These are phyloP conservation scores for Trichomonas vaginalis DNA, from an alignment of 208 protist genomes.

Conservation along the genomic window DNA sequence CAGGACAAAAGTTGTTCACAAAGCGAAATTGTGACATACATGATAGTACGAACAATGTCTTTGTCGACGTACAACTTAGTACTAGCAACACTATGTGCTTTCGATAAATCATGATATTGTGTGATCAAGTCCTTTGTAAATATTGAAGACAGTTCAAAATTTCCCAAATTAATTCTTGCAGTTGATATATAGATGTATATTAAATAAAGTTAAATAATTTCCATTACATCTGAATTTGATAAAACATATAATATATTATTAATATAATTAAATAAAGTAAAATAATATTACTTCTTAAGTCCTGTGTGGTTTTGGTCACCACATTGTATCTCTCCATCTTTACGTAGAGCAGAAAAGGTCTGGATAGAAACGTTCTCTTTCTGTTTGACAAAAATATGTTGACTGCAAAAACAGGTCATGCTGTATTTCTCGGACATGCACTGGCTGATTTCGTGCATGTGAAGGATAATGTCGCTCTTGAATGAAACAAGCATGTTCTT, in stretches of 20 bases:
- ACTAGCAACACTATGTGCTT: background rate
- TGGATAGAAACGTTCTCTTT: background rate
- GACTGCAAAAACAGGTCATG: background rate
- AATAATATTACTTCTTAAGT: background rate
- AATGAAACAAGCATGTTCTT: background rate
- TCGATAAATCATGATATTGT: background rate
- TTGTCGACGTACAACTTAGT: no score
- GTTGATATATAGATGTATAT: no score
- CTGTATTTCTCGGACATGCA: background rate
- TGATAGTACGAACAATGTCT: background rate
- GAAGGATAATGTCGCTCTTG: background rate
- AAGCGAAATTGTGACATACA: background rate
- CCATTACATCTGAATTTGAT: no score
- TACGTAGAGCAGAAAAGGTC: background rate
- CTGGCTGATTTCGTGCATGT: background rate
- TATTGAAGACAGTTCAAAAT: no score
- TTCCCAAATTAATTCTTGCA: no score
- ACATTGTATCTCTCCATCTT: background rate
- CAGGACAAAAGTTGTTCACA: background rate
- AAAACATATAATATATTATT: no score
- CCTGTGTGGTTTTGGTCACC: background rate
- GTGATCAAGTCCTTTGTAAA: no score
- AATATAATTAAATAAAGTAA: no score
- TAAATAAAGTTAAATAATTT: no score
- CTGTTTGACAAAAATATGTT: background rate